Percentiles rank a stretch among this genome's conserved stretches.
Conservation (phyloP, 23 red algal species). For the Chondrus crispus region DNA sequence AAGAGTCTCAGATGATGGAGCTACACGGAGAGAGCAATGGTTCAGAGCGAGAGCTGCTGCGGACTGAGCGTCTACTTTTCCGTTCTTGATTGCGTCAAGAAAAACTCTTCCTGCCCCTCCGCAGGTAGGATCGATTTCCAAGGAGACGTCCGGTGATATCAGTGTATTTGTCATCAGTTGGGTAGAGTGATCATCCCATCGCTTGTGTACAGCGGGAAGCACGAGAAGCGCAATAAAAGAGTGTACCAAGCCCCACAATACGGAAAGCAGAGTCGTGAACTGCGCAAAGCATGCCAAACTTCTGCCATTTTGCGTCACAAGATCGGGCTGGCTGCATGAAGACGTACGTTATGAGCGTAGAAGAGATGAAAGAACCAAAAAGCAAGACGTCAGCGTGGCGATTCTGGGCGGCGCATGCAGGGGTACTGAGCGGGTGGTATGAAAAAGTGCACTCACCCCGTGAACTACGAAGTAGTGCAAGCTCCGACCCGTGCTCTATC, state of each 20-base stretch:
- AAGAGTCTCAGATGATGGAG: slow-evolving; percentile 25
- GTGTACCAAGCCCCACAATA: too few relatives aligned
- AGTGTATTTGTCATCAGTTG: too few relatives aligned
- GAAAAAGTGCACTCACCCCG: slow-evolving; percentile 51
- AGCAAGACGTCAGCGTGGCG: neutral
- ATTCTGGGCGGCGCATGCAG: neutral
- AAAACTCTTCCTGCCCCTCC: slow-evolving; percentile 12
- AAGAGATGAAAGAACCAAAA: neutral
- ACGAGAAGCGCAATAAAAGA: too few relatives aligned
- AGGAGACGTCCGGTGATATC: neutral
- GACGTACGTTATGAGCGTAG: slow-evolving; percentile 34
- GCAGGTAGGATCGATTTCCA: neutral
- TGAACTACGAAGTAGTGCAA: slow-evolving; percentile 81
- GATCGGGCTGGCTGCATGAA: slow-evolving; percentile 70
- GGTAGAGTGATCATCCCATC: too few relatives aligned
- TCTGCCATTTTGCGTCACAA: slow-evolving; percentile 96
- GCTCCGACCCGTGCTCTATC: slow-evolving; percentile 71
- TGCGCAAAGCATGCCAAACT: slow-evolving; percentile 73
- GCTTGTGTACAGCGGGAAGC: too few relatives aligned
- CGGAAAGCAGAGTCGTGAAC: too few relatives aligned
- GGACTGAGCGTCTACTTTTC: slow-evolving; percentile 19
- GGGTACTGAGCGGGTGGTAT: neutral
- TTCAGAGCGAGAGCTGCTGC: slow-evolving; percentile 22
- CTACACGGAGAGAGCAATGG: slow-evolving; percentile 27
- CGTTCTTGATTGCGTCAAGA: slow-evolving; percentile 2